phyloP scores from a whole-genome alignment of 495 filamentous ascomycete species.

The Hypoxylon perforatum region DNA sequence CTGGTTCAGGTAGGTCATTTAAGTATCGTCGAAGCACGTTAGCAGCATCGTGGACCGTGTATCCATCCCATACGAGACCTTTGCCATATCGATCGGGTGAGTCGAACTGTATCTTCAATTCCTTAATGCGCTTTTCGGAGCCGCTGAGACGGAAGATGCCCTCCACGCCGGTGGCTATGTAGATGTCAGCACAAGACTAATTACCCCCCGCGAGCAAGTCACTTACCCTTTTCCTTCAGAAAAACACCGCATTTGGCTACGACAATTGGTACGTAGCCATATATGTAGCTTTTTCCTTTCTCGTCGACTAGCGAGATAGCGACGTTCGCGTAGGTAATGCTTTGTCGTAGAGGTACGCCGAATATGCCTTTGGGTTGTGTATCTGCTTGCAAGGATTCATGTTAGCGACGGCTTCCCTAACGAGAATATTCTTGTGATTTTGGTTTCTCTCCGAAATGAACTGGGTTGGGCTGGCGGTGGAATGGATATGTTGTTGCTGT shows the following conservation, averaged over 20 bases:
- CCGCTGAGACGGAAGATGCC: constrained; percentile 97
- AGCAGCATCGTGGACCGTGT: constrained; percentile 98
- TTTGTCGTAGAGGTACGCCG: constrained; percentile 90
- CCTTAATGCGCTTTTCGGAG: constrained; percentile 98
- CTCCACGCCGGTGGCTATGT: constrained; percentile 89
- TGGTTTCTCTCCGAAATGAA: constrained; percentile 26
- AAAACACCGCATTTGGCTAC: constrained; percentile 99
- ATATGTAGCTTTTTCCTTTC: constrained; percentile 93
- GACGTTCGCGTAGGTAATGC: constrained; percentile 98
- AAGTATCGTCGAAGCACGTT: constrained; percentile 96
- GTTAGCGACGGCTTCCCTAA: constrained; percentile 28
- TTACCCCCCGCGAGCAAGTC: constrained; percentile 2
- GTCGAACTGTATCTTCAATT: constrained; percentile 89
- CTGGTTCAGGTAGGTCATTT: constrained; percentile 93
- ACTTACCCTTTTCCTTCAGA: constrained; percentile 95
- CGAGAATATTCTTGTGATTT: background rate
- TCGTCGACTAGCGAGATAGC: constrained; percentile 95
- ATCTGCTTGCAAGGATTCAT: constrained; percentile 43
- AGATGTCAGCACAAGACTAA: constrained; percentile 37
- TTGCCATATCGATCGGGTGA: constrained; percentile 97
- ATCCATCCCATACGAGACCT: constrained; percentile 95
- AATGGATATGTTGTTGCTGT: background rate
- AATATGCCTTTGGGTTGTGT: constrained; percentile 73
- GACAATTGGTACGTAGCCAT: constrained; percentile 98
- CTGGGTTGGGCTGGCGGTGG: constrained; percentile 17